A percentile compares a stretch with the other conserved stretches of the same genome.
Conservation (phyloP, 1,284 basidiomycete species). For the Dichomitus squalens region DNA sequence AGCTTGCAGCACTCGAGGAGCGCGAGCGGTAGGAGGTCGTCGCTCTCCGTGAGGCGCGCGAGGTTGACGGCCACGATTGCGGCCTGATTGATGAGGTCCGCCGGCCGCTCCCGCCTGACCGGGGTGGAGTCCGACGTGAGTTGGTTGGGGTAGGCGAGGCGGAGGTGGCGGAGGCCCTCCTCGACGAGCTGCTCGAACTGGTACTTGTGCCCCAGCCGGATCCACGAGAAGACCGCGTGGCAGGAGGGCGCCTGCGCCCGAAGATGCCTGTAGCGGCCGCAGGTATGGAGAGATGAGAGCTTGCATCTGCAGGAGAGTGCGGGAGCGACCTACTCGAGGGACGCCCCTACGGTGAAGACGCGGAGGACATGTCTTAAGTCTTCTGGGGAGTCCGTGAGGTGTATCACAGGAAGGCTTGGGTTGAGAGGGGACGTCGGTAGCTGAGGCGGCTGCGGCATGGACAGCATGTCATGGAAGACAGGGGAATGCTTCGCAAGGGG, state of each 20-base stretch:
- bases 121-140: too few species aligned
- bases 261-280: not conserved
- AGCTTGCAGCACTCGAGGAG: not conserved
- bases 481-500: constrained; percentile 3
- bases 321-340: too few species aligned
- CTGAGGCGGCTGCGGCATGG: not conserved
- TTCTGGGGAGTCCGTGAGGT: not conserved
- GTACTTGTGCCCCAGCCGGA: constrained; percentile 11
- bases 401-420: too few species aligned
- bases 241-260: not conserved
- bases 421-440: too few species aligned
- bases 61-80: too few species aligned
- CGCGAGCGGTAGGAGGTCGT: not conserved
- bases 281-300: not conserved
- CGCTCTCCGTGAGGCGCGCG: not conserved
- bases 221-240: not conserved
- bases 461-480: constrained; percentile 5
- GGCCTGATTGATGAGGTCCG: too few species aligned
- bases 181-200: not conserved
- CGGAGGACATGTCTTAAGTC: not conserved
- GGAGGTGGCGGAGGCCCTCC: not conserved
- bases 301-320: not conserved
- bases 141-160: not conserved
- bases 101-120: too few species aligned
- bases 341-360: not conserved